A percentile compares a stretch with the other conserved stretches of the same genome.
phyloP scores from a whole-genome alignment of 2,329 filamentous ascomycete species.

The Chalaropsis thielavioides region DNA sequence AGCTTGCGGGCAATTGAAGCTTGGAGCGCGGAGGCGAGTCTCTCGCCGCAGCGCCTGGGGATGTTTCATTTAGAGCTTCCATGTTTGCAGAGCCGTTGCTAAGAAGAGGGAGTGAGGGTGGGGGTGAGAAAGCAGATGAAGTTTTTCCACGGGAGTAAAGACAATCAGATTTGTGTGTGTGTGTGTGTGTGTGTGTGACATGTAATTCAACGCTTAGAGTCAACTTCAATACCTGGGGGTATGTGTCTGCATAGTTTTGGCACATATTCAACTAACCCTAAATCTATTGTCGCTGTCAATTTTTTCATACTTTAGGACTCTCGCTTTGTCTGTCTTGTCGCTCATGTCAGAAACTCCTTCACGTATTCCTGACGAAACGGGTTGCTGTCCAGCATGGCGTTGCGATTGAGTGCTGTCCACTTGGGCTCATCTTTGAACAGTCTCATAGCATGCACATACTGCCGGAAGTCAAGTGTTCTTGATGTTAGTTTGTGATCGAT shows the following conservation, averaged over 20 bases:
- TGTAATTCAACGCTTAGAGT: too few relatives aligned
- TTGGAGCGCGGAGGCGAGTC: constrained; percentile 21
- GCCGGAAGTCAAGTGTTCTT: background rate
- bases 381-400: constrained; percentile 63
- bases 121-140: too few relatives aligned
- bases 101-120: too few relatives aligned
- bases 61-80: background rate
- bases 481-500: background rate
- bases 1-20: constrained; percentile 62
- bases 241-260: background rate
- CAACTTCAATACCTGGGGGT: too few relatives aligned
- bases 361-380: constrained; percentile 67
- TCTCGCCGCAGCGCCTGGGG: background rate
- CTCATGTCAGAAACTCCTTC: constrained; percentile 3
- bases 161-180: too few relatives aligned
- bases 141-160: too few relatives aligned
- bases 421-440: constrained; percentile 98
- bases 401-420: constrained; percentile 87
- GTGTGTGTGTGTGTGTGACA: too few relatives aligned
- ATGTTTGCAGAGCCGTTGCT: background rate
- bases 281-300: background rate
- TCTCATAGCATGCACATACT: constrained; percentile 94
- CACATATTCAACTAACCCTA: background rate
- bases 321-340: too few relatives aligned
- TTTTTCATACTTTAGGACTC: background rate